A percentile compares a stretch with the other conserved stretches of the same genome.
These are phyloP conservation scores for Epichloe gansuensis DNA, from an alignment of 2,329 filamentous ascomycete species.

Conservation along the genomic window DNA sequence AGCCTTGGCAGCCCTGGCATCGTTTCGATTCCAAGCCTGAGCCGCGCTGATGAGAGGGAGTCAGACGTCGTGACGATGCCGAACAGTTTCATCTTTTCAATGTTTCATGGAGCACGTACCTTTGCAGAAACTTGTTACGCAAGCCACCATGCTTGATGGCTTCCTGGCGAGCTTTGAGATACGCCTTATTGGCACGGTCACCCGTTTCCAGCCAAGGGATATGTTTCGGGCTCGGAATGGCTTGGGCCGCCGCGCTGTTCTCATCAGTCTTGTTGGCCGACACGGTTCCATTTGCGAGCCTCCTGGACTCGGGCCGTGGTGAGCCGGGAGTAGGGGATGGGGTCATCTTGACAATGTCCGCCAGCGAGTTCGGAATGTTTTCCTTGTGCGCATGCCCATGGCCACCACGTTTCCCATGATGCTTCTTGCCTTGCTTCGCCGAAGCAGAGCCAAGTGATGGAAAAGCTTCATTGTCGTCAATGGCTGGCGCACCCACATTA, in stretches of 20 bases:
- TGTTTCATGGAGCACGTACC: slow-evolving; percentile 35
- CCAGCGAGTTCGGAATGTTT: slow-evolving; percentile 63
- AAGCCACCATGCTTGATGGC: slow-evolving; percentile 95
- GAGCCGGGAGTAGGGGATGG: slow-evolving; percentile 63
- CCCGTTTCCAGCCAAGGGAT: slow-evolving; percentile 96
- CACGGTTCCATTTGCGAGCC: neutral
- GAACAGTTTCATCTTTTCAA: neutral
- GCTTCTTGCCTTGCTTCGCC: slow-evolving; percentile 72
- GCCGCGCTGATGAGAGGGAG: slow-evolving; percentile 52
- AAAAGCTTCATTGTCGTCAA: slow-evolving; percentile 93
- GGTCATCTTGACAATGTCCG: slow-evolving; percentile 91
- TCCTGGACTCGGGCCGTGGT: slow-evolving; percentile 45
- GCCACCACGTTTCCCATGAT: slow-evolving; percentile 81
- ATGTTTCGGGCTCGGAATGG: slow-evolving; percentile 78
- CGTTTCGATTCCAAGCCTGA: slow-evolving; percentile 97
- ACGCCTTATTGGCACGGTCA: slow-evolving; percentile 79
- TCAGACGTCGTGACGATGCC: slow-evolving; percentile 5
- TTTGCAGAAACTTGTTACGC: slow-evolving; percentile 93
- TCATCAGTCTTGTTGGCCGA: slow-evolving; percentile 40
- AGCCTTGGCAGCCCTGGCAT: slow-evolving; percentile 89
- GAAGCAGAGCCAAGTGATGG: slow-evolving; percentile 72
- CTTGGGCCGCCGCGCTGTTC: slow-evolving; percentile 68
- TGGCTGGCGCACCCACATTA: slow-evolving; percentile 57
- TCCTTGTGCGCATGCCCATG: slow-evolving; percentile 64
- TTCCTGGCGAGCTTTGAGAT: slow-evolving; percentile 87